Evolutionary conservation across 1,139 yeast genomes (phyloP).

Genomic region (Hansenula sp.): DNA sequence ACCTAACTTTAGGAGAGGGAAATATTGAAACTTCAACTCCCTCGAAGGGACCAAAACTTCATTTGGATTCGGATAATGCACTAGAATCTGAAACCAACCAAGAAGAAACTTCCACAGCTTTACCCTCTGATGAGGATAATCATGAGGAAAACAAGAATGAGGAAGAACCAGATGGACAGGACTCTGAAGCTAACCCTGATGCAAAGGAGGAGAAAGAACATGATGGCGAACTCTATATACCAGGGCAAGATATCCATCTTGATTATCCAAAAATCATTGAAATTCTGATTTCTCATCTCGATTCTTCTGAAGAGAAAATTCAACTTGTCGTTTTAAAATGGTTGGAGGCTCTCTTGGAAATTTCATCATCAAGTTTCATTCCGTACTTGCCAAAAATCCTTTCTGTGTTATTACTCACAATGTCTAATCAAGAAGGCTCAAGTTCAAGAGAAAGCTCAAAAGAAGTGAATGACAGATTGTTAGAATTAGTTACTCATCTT

Average conservation of each 20-base stretch:
- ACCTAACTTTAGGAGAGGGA: not conserved
- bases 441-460: conserved; percentile 47
- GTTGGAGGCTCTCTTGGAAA: conserved; percentile 70
- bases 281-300: conserved; percentile 73
- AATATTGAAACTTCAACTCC: conserved; percentile 17
- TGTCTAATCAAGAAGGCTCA: conserved; percentile 46
- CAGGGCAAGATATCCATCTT: conserved; percentile 83
- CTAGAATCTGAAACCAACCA: not conserved
- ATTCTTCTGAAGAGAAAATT: conserved; percentile 64
- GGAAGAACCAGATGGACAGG: no score
- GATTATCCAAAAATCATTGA: conserved; percentile 80
- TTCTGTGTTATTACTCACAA: conserved; percentile 50
- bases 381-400: conserved; percentile 58
- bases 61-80: not conserved
- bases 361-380: conserved; percentile 74
- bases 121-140: not conserved
- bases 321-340: conserved; percentile 79
- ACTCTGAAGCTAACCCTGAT: no score
- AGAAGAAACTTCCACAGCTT: not conserved
- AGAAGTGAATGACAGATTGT: conserved; percentile 45
- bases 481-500: conserved; percentile 36
- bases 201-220: conserved; percentile 15
- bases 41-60: conserved; percentile 3
- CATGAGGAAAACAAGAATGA: not conserved
- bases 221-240: conserved; percentile 58